These are phyloP conservation scores for Candida glaebosa DNA, from an alignment of 805 yeast genomes.

Conservation along the genomic window DNA sequence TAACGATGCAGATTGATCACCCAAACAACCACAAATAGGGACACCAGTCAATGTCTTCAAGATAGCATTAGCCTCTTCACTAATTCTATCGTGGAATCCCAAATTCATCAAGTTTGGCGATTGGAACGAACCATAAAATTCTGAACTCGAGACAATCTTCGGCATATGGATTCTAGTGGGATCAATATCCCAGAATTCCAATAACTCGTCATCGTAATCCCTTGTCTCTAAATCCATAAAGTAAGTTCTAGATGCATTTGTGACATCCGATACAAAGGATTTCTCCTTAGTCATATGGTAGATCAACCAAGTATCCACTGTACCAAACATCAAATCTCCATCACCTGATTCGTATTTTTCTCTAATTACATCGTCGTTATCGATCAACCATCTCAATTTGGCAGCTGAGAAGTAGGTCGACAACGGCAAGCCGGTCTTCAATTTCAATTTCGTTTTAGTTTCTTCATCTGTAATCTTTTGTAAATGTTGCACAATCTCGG, in stretches of 20 bases:
- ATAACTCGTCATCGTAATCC: constrained; percentile 71
- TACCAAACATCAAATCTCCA: constrained; percentile 78
- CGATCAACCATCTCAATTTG: constrained; percentile 84
- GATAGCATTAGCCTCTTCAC: constrained; percentile 50
- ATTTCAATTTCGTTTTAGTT: constrained; percentile 53
- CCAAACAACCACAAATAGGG: constrained; percentile 86
- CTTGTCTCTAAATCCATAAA: constrained; percentile 77
- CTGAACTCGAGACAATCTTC: constrained; percentile 73
- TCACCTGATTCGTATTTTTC: constrained; percentile 72
- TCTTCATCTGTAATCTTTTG: constrained; percentile 51
- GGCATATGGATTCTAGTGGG: constrained; percentile 64
- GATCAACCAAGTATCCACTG: constrained; percentile 91
- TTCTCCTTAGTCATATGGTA: constrained; percentile 74
- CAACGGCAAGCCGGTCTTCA: constrained; percentile 79
- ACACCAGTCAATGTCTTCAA: constrained; percentile 50
- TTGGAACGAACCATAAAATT: constrained; percentile 68
- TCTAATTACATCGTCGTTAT: constrained; percentile 65
- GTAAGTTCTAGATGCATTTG: constrained; percentile 90
- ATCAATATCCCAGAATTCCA: constrained; percentile 79
- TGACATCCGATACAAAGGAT: constrained; percentile 76
- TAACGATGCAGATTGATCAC: constrained; percentile 91
- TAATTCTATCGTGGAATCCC: constrained; percentile 50
- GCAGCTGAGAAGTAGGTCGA: constrained; percentile 91
- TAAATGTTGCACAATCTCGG: constrained; percentile 63
- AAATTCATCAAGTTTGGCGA: constrained; percentile 55